A percentile compares a stretch with the other conserved stretches of the same genome.
phyloP scores from a whole-genome alignment of 768 basidiomycete species.

The Lactifluus hygrophoroides region DNA sequence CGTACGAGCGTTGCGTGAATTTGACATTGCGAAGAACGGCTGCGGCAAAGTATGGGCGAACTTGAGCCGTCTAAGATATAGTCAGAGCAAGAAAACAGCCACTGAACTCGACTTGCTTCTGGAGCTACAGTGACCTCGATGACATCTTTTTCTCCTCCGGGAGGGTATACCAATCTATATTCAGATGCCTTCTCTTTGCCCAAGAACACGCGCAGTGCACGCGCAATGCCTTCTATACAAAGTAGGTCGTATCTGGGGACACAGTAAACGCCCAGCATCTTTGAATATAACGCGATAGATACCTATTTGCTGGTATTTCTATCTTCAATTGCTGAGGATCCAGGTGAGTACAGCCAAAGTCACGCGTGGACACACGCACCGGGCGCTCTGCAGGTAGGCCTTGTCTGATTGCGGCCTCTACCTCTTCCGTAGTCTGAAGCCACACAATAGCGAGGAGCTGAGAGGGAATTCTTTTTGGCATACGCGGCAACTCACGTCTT shows the following conservation, averaged over 20 bases:
- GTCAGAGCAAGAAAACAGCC: background rate
- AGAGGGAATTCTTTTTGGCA: background rate
- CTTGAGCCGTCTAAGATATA: constrained; percentile 53
- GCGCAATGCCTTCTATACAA: constrained; percentile 92
- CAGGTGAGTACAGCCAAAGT: constrained; percentile 6
- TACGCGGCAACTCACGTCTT: constrained; percentile 62
- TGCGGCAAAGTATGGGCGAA: constrained; percentile 87
- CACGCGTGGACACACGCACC: constrained; percentile 34
- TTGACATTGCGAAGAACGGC: constrained; percentile 85
- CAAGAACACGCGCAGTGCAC: constrained; percentile 78
- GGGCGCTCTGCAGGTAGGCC: constrained; percentile 81
- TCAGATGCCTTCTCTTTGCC: constrained; percentile 54
- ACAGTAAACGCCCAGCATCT: background rate
- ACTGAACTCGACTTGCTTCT: constrained; percentile 45
- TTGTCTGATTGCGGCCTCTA: constrained; percentile 72
- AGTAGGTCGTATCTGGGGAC: constrained; percentile 83
- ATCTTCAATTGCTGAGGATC: constrained; percentile 86
- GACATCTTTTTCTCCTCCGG: constrained; percentile 55
- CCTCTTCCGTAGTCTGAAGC: constrained; percentile 77
- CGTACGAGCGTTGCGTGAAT: constrained; percentile 84
- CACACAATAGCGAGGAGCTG: constrained; percentile 7
- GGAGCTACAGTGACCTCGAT: constrained; percentile 60
- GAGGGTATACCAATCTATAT: constrained; percentile 67
- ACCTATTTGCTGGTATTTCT: constrained; percentile 97
- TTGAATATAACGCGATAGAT: background rate